A percentile compares a stretch with the other conserved stretches of the same genome.
Evolutionary conservation across 1,284 basidiomycete species (phyloP).

Genomic region (Apiotrichum laibachii): DNA sequence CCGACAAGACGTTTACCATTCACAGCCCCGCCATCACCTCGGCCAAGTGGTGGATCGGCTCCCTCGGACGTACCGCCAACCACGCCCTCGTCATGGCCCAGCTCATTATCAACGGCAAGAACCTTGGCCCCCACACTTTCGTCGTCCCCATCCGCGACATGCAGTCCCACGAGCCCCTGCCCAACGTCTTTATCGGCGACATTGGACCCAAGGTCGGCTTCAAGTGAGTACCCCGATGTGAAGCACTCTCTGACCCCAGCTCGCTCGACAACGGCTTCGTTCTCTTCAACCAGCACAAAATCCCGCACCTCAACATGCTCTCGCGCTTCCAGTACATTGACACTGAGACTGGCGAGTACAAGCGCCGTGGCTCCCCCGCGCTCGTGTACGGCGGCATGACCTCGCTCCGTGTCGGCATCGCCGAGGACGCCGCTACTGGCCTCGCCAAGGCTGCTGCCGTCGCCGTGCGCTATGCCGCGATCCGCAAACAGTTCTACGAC

Average conservation of each 20-base stretch:
- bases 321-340: slow-evolving; percentile 58
- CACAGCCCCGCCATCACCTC: slow-evolving; percentile 56
- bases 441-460: slow-evolving; percentile 58
- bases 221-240: slow-evolving; percentile 42
- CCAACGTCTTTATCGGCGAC: slow-evolving; percentile 59
- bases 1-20: slow-evolving; percentile 57
- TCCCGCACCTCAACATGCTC: slow-evolving; percentile 58
- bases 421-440: slow-evolving; percentile 56
- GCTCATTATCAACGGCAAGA: slow-evolving; percentile 57
- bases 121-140: slow-evolving; percentile 59
- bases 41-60: slow-evolving; percentile 60
- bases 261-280: slow-evolving; percentile 56
- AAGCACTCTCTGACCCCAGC: slow-evolving; percentile 1
- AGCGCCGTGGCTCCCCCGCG: slow-evolving; percentile 55
- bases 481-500: slow-evolving; percentile 57
- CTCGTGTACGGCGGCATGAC: slow-evolving; percentile 59
- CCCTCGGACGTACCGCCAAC: slow-evolving; percentile 58
- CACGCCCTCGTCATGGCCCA: slow-evolving; percentile 59
- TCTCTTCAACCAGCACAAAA: slow-evolving; percentile 58
- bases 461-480: slow-evolving; percentile 57
- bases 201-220: slow-evolving; percentile 60
- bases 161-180: slow-evolving; percentile 53
- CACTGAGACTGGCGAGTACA: slow-evolving; percentile 51
- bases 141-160: slow-evolving; percentile 57
- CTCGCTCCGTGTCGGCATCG: slow-evolving; percentile 57